A percentile compares a stretch with the other conserved stretches of the same genome.
phyloP scores from a whole-genome alignment of 768 basidiomycete genomes.

The Suillus discolor region DNA sequence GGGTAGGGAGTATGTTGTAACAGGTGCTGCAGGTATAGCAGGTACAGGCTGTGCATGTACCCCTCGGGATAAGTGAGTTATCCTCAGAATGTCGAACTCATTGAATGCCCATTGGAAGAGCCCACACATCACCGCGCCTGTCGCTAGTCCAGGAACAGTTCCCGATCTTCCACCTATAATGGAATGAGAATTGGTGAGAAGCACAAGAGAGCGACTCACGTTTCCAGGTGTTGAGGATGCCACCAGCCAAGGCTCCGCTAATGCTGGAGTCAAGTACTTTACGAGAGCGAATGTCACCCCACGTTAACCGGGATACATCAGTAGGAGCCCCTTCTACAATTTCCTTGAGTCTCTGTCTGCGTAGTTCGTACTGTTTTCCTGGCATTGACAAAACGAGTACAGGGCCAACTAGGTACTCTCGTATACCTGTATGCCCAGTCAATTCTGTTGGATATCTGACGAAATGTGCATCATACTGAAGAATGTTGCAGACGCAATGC shows the following conservation, averaged over 20 bases:
- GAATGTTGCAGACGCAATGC: conserved; percentile 71
- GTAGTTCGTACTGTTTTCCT: conserved; percentile 48
- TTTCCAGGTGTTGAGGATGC: conserved; percentile 56
- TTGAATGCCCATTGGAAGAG: conserved; percentile 72
- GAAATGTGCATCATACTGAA: conserved; percentile 58
- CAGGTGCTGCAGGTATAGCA: not conserved
- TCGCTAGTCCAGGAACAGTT: conserved; percentile 59
- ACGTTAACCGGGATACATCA: conserved; percentile 34
- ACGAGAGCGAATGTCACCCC: conserved; percentile 57
- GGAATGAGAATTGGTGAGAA: conserved; percentile 6
- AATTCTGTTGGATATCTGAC: not conserved
- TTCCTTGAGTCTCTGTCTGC: conserved; percentile 36
- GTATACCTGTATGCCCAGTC: conserved; percentile 49
- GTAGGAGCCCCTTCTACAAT: conserved; percentile 21
- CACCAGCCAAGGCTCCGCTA: conserved; percentile 72
- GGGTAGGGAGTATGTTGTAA: not conserved
- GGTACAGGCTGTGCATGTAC: conserved; percentile 16
- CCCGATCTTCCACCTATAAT: conserved; percentile 61
- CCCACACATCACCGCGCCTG: conserved; percentile 59
- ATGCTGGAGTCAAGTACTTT: conserved; percentile 71
- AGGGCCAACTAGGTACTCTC: conserved; percentile 79
- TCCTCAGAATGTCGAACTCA: conserved; percentile 59
- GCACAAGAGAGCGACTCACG: conserved; percentile 44
- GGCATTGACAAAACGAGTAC: conserved; percentile 48
- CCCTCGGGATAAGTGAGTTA: conserved; percentile 55